Evolutionary conservation across 371 early-diverging fungal genomes (phyloP).

Genomic region (Rhizopus microsporus): DNA sequence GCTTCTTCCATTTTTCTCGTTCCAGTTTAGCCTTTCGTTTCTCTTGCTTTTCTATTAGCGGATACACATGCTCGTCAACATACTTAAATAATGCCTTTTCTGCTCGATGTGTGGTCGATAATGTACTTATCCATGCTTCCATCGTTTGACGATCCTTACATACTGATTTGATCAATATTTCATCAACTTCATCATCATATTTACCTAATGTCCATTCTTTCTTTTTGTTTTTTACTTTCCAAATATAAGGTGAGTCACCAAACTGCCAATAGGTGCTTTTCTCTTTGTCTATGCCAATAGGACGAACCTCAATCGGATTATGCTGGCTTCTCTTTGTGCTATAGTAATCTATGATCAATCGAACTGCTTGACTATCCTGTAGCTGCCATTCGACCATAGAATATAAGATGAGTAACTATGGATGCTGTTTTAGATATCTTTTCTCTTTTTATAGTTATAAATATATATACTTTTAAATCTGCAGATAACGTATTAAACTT

Average conservation of each 20-base stretch:
- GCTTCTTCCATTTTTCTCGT: constrained; percentile 16
- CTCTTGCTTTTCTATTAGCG: constrained; percentile 21
- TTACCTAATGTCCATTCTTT: constrained; percentile 34
- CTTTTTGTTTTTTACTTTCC: constrained; percentile 28
- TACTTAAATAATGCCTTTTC: constrained; percentile 24
- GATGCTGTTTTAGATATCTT: not conserved
- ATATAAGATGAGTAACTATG: constrained; percentile 33
- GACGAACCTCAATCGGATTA: constrained; percentile 24
- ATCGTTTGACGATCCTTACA: constrained; percentile 24
- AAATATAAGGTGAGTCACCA: constrained; percentile 42
- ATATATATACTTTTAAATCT: constrained; percentile 29
- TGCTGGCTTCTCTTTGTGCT: constrained; percentile 12
- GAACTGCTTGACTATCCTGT: constrained; percentile 38
- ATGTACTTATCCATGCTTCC: constrained; percentile 13
- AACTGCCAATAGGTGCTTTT: constrained; percentile 43
- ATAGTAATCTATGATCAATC: constrained; percentile 24
- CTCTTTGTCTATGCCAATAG: constrained; percentile 33
- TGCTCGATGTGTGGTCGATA: constrained; percentile 16
- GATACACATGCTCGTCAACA: constrained; percentile 16
- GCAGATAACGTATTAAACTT: constrained; percentile 25
- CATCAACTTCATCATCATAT: constrained; percentile 3
- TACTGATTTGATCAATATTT: constrained; percentile 4
- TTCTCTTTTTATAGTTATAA: not conserved
- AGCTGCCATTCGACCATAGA: constrained; percentile 49
- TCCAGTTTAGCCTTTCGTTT: constrained; percentile 19